Evolutionary conservation across 2,329 filamentous ascomycete genomes (phyloP).

Genomic region (Claviceps sp.): DNA sequence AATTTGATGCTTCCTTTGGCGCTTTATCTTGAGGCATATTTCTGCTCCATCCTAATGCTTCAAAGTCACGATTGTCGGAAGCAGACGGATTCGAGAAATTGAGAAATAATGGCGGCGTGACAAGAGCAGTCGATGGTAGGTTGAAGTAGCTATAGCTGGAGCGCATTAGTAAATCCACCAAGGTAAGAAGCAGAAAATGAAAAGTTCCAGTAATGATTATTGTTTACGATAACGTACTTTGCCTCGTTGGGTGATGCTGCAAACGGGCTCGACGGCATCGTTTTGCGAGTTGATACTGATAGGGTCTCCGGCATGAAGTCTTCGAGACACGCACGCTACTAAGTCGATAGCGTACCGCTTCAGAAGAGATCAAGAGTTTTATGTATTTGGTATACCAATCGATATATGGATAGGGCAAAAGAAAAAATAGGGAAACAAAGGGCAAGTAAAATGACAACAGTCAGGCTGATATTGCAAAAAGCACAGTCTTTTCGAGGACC

Average conservation of each 20-base stretch:
- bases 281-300: background rate
- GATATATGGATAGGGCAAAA: background rate
- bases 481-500: background rate
- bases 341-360: background rate
- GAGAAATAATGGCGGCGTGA: conserved; percentile 9
- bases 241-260: conserved; percentile 7
- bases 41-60: conserved; percentile 1
- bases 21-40: conserved; percentile 4
- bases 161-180: no score
- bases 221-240: conserved; percentile 14
- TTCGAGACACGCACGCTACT: background rate
- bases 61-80: background rate
- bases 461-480: background rate
- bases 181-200: background rate
- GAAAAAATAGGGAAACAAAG: background rate
- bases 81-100: conserved; percentile 6
- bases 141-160: conserved; percentile 18
- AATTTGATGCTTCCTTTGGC: background rate
- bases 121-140: conserved; percentile 11
- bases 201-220: background rate
- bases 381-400: background rate
- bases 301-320: conserved; percentile 11
- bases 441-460: no score
- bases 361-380: background rate
- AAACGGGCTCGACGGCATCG: conserved; percentile 1